phyloP scores from a whole-genome alignment of 2,329 filamentous ascomycete species.

The Cordyceps farinosa region DNA sequence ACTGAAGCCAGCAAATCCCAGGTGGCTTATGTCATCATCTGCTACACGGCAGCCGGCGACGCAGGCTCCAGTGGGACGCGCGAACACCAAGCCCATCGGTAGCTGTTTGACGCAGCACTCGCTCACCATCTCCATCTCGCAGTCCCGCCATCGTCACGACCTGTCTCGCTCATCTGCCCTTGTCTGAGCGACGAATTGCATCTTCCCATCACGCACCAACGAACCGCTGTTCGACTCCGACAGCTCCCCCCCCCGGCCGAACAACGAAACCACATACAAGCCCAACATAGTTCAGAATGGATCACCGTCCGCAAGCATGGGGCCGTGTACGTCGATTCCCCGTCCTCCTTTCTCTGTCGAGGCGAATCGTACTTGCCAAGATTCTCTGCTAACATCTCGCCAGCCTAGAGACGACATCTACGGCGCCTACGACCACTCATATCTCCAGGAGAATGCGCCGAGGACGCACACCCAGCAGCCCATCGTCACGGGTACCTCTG shows the following conservation, averaged over 20 bases:
- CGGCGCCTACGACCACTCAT: constrained; percentile 84
- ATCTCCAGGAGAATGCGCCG: constrained; percentile 68
- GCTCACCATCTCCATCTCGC: constrained; percentile 1
- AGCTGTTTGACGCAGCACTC: constrained; percentile 21
- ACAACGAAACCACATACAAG: background rate
- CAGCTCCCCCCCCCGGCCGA: background rate
- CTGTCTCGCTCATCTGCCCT: background rate
- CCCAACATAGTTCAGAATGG: constrained; percentile 45
- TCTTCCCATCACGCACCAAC: no score
- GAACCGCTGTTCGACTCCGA: background rate
- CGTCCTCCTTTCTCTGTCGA: constrained; percentile 19
- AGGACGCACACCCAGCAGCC: constrained; percentile 87
- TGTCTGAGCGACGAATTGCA: background rate
- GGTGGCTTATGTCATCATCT: constrained; percentile 15
- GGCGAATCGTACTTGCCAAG: no score
- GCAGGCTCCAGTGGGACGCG: constrained; percentile 38
- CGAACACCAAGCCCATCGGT: constrained; percentile 22
- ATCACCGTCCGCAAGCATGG: constrained; percentile 71
- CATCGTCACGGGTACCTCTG: constrained; percentile 94
- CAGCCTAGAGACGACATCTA: constrained; percentile 98
- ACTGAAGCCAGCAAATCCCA: constrained; percentile 25
- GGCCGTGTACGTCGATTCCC: constrained; percentile 56
- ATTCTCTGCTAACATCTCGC: constrained; percentile 20
- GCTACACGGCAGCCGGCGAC: constrained; percentile 20
- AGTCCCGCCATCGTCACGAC: constrained; percentile 7